Evolutionary conservation across 2,329 filamentous ascomycete genomes (phyloP).

Genomic region (Penicillium decumbens): DNA sequence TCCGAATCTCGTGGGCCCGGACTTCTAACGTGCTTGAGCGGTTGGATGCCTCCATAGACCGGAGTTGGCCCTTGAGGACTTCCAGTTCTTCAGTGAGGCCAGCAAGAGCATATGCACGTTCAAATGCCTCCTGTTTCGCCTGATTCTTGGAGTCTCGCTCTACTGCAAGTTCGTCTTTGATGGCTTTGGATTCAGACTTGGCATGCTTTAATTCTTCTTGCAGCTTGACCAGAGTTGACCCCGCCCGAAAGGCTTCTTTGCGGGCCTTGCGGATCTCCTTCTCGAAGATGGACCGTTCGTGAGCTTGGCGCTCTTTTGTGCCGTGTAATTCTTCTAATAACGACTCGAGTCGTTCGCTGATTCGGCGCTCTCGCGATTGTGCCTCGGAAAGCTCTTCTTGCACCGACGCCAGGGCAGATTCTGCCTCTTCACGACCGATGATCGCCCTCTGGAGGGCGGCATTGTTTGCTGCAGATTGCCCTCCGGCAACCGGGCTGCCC

Average conservation of each 20-base stretch:
- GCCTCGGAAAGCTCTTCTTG: conserved; percentile 40
- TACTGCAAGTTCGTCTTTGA: conserved; percentile 51
- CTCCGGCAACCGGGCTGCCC: conserved; percentile 28
- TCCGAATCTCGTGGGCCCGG: conserved; percentile 30
- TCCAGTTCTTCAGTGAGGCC: conserved; percentile 45
- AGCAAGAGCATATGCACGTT: conserved; percentile 45
- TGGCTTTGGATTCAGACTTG: conserved; percentile 44
- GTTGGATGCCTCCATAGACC: conserved; percentile 37
- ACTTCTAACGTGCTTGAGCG: conserved; percentile 32
- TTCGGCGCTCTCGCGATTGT: conserved; percentile 41
- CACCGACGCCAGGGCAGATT: conserved; percentile 34
- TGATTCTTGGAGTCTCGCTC: conserved; percentile 47
- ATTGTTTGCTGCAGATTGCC: conserved; percentile 35
- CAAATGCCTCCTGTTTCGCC: conserved; percentile 46
- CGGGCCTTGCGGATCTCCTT: conserved; percentile 53
- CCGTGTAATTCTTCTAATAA: conserved; percentile 50
- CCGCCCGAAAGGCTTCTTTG: conserved; percentile 56
- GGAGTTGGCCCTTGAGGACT: conserved; percentile 40
- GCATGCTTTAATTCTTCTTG: conserved; percentile 49
- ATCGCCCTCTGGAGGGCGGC: conserved; percentile 45
- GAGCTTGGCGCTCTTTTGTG: conserved; percentile 48
- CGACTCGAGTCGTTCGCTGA: conserved; percentile 44
- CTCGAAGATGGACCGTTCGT: conserved; percentile 50
- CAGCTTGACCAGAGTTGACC: conserved; percentile 51
- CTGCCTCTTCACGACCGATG: conserved; percentile 46